Evolutionary conservation across 83 land plant genomes (phyloP).

Genomic region (Thuja plicata): DNA sequence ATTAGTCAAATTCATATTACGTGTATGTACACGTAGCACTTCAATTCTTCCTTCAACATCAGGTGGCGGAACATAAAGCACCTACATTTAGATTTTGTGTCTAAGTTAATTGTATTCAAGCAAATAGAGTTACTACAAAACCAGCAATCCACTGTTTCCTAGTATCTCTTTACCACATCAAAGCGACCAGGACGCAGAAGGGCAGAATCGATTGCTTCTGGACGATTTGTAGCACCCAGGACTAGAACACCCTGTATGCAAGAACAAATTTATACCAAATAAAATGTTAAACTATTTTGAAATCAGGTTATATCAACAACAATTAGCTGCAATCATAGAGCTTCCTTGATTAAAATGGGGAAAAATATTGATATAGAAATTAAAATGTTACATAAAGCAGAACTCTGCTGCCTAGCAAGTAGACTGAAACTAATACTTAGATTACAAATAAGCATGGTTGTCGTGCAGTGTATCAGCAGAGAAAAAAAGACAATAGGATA

Average conservation of each 20-base stretch:
- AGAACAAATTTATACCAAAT: background rate
- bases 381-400: too few relatives aligned
- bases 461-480: too few relatives aligned
- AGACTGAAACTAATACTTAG: too few relatives aligned
- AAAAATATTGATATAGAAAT: too few relatives aligned
- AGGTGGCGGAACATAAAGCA: slow-evolving; percentile 80
- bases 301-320: background rate
- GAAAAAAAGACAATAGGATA: too few relatives aligned
- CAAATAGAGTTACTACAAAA: background rate
- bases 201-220: slow-evolving; percentile 86
- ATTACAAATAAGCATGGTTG: too few relatives aligned
- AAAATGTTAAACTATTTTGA: background rate
- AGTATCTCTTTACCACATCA: slow-evolving; percentile 60
- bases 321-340: background rate
- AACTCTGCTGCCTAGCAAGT: too few relatives aligned
- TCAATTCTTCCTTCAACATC: slow-evolving; percentile 66
- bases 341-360: too few relatives aligned
- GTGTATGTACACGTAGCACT: slow-evolving; percentile 69
- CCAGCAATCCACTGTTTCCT: background rate
- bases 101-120: background rate
- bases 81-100: slow-evolving; percentile 29
- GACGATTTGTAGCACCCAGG: slow-evolving; percentile 93
- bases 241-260: slow-evolving; percentile 83
- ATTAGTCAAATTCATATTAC: slow-evolving; percentile 44
- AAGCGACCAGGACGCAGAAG: slow-evolving; percentile 94